These are phyloP conservation scores for Colletotrichum sp. DNA, from an alignment of 2,329 filamentous ascomycete species.

Conservation along the genomic window DNA sequence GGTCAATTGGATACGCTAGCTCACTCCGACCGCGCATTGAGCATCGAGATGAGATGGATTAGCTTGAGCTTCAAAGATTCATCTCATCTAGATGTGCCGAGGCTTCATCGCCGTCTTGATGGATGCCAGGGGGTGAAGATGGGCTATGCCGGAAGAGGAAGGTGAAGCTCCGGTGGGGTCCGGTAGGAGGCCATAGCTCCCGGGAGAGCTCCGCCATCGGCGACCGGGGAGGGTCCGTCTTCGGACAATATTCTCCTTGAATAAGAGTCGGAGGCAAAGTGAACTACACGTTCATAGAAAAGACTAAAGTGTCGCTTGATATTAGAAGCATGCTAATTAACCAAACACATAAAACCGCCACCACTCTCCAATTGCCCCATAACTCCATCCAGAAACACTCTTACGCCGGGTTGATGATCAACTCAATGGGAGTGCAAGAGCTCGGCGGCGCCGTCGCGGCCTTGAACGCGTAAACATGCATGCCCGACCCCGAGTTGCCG, in stretches of 20 bases:
- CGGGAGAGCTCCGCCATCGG: background rate
- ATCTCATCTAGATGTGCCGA: background rate
- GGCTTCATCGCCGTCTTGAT: background rate
- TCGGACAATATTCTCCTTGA: background rate
- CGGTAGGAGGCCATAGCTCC: background rate
- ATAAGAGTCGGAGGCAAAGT: too few relatives aligned
- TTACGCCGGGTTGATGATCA: background rate
- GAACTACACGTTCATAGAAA: background rate
- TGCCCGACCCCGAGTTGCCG: background rate
- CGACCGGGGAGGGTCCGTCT: background rate
- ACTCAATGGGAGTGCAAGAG: background rate
- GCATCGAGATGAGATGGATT: background rate
- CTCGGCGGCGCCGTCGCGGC: background rate
- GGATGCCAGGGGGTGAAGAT: background rate
- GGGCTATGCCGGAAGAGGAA: background rate
- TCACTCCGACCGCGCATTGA: background rate
- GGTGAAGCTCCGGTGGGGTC: background rate
- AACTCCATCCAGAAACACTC: background rate
- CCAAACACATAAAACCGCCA: too few relatives aligned
- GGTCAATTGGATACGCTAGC: background rate
- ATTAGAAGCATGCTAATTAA: background rate
- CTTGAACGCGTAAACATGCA: background rate
- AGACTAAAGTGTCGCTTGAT: fast-evolving
- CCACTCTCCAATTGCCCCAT: background rate
- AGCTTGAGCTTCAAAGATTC: background rate